phyloP scores from a whole-genome alignment of 352 stramenopile genomes.

The Pythium grandisporangium region DNA sequence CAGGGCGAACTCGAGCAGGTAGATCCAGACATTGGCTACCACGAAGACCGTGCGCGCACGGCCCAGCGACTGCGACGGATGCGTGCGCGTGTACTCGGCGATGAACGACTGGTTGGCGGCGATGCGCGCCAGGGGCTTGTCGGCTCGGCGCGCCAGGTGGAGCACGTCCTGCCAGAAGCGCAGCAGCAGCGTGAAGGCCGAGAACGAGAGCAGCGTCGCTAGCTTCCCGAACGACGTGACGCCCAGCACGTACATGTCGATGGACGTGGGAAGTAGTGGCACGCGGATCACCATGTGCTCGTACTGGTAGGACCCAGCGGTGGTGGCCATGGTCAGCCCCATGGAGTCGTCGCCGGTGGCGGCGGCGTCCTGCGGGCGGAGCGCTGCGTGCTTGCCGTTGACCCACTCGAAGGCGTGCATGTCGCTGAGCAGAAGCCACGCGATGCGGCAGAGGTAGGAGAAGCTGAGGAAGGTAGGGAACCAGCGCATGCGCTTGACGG shows the following conservation, averaged over 20 bases:
- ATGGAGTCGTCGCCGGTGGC: too few relatives aligned
- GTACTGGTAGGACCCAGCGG: too few relatives aligned
- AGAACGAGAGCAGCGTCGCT: conserved; percentile 74
- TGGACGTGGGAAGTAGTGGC: conserved; percentile 56
- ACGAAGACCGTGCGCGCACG: conserved; percentile 58
- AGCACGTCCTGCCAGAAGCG: conserved; percentile 79
- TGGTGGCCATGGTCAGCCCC: too few relatives aligned
- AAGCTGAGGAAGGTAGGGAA: conserved; percentile 75
- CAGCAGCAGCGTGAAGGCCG: conserved; percentile 69
- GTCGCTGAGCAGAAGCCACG: conserved; percentile 66
- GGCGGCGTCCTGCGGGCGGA: too few relatives aligned
- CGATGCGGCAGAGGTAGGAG: conserved; percentile 59
- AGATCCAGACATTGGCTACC: conserved; percentile 78
- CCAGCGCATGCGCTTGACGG: conserved; percentile 77
- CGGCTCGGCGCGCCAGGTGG: conserved; percentile 31
- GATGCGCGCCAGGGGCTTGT: conserved; percentile 49
- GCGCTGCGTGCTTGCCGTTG: conserved; percentile 22
- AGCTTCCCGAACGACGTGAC: conserved; percentile 70
- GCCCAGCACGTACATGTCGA: conserved; percentile 77
- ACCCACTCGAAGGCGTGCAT: conserved; percentile 81
- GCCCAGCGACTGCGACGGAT: conserved; percentile 24
- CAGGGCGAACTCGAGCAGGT: conserved; percentile 61
- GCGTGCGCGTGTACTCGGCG: conserved; percentile 52
- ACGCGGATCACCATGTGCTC: conserved; percentile 69
- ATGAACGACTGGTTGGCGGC: conserved; percentile 68